Conservation (phyloP, 2,329 filamentous ascomycete genomes). For the Magnaporthiopsis incrustans region DNA sequence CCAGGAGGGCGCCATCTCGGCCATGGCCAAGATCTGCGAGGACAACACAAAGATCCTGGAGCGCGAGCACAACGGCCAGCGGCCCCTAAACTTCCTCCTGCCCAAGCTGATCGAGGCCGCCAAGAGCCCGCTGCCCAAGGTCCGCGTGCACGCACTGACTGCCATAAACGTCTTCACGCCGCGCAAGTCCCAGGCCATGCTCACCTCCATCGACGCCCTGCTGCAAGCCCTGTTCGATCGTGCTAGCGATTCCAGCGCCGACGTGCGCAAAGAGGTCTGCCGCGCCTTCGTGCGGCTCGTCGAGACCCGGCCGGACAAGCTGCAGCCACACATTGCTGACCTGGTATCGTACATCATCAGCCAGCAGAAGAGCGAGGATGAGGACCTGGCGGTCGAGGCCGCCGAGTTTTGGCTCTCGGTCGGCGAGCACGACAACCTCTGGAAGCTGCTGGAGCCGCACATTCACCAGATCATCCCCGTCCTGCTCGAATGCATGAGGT, state of each 20-base stretch:
- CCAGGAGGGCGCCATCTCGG: slow-evolving; percentile 90
- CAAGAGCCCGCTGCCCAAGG: slow-evolving; percentile 63
- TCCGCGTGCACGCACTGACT: slow-evolving; percentile 71
- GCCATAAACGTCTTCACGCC: slow-evolving; percentile 90
- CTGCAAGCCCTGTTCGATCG: slow-evolving; percentile 77
- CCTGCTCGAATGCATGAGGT: slow-evolving; percentile 89
- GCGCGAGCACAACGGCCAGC: slow-evolving; percentile 78
- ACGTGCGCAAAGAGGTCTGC: slow-evolving; percentile 89
- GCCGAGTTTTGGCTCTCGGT: slow-evolving; percentile 97
- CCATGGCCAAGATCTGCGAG: slow-evolving; percentile 91
- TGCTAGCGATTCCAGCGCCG: slow-evolving; percentile 65
- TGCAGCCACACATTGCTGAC: slow-evolving; percentile 77
- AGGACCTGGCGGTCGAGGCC: slow-evolving; percentile 86
- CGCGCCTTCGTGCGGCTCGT: slow-evolving; percentile 88
- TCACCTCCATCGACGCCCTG: slow-evolving; percentile 72
- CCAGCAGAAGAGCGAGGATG: slow-evolving; percentile 81
- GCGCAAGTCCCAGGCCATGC: slow-evolving; percentile 72
- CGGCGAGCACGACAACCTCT: slow-evolving; percentile 77
- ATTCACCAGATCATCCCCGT: slow-evolving; percentile 83
- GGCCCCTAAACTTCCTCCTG: slow-evolving; percentile 79
- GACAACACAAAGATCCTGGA: slow-evolving; percentile 85
- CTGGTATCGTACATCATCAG: slow-evolving; percentile 88
- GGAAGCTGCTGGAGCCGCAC: slow-evolving; percentile 67
- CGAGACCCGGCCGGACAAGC: slow-evolving; percentile 82
- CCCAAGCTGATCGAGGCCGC: slow-evolving; percentile 88